Evolutionary conservation across 2,329 filamentous ascomycete species (phyloP).

Genomic region (Blastomyces emzantsi): DNA sequence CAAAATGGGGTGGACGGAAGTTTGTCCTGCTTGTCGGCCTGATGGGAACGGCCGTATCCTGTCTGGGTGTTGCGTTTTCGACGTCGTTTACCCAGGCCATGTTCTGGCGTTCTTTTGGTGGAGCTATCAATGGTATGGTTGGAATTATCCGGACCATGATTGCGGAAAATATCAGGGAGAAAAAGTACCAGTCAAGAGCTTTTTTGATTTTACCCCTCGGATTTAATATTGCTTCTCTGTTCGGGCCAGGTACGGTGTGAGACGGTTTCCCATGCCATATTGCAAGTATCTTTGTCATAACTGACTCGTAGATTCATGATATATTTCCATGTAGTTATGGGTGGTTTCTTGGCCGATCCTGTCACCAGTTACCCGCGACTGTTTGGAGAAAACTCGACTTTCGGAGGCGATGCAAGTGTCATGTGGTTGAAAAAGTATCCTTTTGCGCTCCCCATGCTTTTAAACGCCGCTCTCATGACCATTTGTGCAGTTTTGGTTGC

Average conservation of each 20-base stretch:
- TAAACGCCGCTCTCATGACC: slow-evolving; percentile 52
- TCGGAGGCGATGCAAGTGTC: slow-evolving; percentile 49
- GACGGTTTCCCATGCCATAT: slow-evolving; percentile 28
- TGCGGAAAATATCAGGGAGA: slow-evolving; percentile 61
- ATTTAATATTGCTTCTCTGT: slow-evolving; percentile 55
- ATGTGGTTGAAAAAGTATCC: slow-evolving; percentile 56
- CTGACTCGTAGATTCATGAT: slow-evolving; percentile 20
- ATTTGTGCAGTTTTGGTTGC: slow-evolving; percentile 48
- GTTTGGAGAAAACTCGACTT: slow-evolving; percentile 51
- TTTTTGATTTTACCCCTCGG: slow-evolving; percentile 56
- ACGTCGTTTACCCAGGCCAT: slow-evolving; percentile 54
- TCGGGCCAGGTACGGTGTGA: slow-evolving; percentile 35
- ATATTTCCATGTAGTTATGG: slow-evolving; percentile 40
- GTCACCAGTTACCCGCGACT: slow-evolving; percentile 52
- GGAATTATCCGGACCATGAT: slow-evolving; percentile 67
- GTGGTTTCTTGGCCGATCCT: slow-evolving; percentile 60
- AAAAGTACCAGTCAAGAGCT: slow-evolving; percentile 49
- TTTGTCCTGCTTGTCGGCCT: slow-evolving; percentile 68
- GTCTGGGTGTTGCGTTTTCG: slow-evolving; percentile 60
- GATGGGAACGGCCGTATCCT: slow-evolving; percentile 56
- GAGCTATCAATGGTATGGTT: slow-evolving; percentile 61
- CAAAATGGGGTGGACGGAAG: slow-evolving; percentile 60
- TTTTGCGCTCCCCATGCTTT: slow-evolving; percentile 59
- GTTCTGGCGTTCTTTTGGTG: slow-evolving; percentile 58
- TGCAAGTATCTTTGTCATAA: slow-evolving; percentile 18